Evolutionary conservation across 1,284 basidiomycete genomes (phyloP), one percentile per base, ranked within the genome.

Genomic region (Trametes versicolor): DNA sequence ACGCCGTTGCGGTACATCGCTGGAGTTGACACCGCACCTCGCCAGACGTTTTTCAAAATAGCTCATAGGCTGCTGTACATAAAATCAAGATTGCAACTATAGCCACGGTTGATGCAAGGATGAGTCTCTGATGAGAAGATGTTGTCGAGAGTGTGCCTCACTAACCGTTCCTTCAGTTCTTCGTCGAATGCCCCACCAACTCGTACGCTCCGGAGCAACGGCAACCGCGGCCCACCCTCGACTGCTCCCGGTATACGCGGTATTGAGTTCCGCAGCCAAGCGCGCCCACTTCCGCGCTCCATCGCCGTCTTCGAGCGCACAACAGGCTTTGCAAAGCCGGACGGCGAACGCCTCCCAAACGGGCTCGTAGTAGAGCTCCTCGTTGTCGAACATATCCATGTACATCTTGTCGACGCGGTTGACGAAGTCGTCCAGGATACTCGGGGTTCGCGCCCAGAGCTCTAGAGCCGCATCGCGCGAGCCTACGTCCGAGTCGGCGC

Each of bases 141-240:
- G 17, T 4, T 7, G 41, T 17, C 41, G n/a, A 15, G 19, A 15
- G 41, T 3, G 6, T 4, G 6, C 8, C 15, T 7, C 4, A n/a
- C 41, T 43, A 32, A 21, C 27, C 13, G 10, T 32, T 5, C 19
- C 29, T 9, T 32, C 3, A 10, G 3, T 21, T 19, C 47, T 27
- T 4, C 37, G n/a, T 34, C 50, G 37, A 15, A 34, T 4, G 7
- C 66, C 66, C 70, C 71, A 73, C 67, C 64, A 70, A 2, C 51
- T 55, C n/a, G 66, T 69, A 25, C 48, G 57, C 56, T 69, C 63
- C 27, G 70, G 71, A 4, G 34, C 60, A 1, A n/a, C 57, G 17
- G 54, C 69, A 13, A 73, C 68, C 2, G 50, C 56, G 2, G 29
- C 34, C 71, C 71, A 73, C 4, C 66, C 71, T 32, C 68, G 37